phyloP scores from a whole-genome alignment of 169 alveolate species.

The Neospora caninum region DNA sequence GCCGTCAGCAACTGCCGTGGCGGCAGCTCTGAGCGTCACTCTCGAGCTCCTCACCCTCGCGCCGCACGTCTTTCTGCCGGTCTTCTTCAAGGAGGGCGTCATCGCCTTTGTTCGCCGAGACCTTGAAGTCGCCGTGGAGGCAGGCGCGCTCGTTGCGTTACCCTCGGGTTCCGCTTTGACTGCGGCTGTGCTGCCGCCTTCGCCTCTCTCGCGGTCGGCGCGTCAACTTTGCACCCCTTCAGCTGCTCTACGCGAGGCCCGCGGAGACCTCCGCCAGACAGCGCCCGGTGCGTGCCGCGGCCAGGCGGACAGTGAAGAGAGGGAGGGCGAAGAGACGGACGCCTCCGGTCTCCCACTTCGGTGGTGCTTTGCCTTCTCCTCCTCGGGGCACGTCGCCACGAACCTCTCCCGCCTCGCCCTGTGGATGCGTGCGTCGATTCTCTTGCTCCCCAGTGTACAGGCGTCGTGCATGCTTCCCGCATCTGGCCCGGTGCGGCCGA shows the following conservation, averaged over 20 bases:
- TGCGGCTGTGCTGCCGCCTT: not conserved
- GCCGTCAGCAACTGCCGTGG: conserved; percentile 25
- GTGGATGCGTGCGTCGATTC: not conserved
- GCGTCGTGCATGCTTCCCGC: not conserved
- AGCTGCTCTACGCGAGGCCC: too few relatives aligned
- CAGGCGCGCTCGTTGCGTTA: not conserved
- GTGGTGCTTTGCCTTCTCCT: conserved; percentile 33
- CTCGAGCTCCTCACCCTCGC: conserved; percentile 53
- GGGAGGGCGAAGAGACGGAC: not conserved
- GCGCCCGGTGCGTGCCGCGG: not conserved
- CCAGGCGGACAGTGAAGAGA: not conserved
- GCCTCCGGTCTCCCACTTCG: not conserved
- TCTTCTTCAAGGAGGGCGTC: conserved; percentile 42
- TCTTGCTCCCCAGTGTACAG: not conserved
- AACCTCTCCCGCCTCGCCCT: not conserved
- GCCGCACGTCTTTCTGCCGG: conserved; percentile 10
- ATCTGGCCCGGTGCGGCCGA: not conserved
- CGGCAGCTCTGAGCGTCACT: conserved; percentile 48
- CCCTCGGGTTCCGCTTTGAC: conserved; percentile 10
- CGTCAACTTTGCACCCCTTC: too few relatives aligned
- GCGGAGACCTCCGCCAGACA: too few relatives aligned
- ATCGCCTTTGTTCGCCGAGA: conserved; percentile 1
- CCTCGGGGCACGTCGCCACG: conserved; percentile 8
- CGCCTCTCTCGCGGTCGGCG: too few relatives aligned
- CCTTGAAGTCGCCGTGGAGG: not conserved